A percentile compares a stretch with the other conserved stretches of the same genome.
Conservation (phyloP, 2,329 filamentous ascomycete species). For the Diaporthe citri region DNA sequence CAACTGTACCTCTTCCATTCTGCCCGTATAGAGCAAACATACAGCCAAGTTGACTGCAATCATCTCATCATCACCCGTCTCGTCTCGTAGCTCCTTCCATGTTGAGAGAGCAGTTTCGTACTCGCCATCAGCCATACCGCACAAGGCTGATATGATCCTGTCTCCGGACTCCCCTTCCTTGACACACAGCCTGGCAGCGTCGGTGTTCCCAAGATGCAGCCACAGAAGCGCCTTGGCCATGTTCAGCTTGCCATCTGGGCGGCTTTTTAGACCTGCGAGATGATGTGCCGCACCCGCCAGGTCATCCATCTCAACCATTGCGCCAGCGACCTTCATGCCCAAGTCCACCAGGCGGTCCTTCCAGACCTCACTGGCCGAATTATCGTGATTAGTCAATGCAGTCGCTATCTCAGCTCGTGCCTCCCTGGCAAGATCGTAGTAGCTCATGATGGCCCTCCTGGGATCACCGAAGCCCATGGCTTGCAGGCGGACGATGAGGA, state of each 20-base stretch:
- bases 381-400: constrained; percentile 58
- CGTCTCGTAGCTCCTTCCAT: constrained; percentile 67
- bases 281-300: constrained; percentile 82
- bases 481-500: constrained; percentile 86
- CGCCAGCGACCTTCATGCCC: constrained; percentile 74
- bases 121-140: constrained; percentile 82
- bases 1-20: constrained; percentile 70
- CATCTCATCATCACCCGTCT: constrained; percentile 70
- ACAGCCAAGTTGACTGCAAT: constrained; percentile 86
- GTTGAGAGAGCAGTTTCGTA: constrained; percentile 73
- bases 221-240: constrained; percentile 75
- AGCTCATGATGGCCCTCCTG: constrained; percentile 86
- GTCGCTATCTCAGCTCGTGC: constrained; percentile 72
- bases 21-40: constrained; percentile 84
- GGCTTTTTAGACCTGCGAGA: constrained; percentile 68
- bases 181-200: constrained; percentile 72
- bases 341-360: constrained; percentile 79
- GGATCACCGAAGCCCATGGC: constrained; percentile 88
- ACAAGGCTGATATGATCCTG: constrained; percentile 73
- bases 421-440: constrained; percentile 89
- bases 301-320: constrained; percentile 89
- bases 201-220: constrained; percentile 82
- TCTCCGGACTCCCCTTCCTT: constrained; percentile 52
- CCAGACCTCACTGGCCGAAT: constrained; percentile 76
- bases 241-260: constrained; percentile 55